A percentile compares a stretch with the other conserved stretches of the same genome.
phyloP scores from a whole-genome alignment of 1,284 basidiomycete genomes.

The Sporisorium exsertum region DNA sequence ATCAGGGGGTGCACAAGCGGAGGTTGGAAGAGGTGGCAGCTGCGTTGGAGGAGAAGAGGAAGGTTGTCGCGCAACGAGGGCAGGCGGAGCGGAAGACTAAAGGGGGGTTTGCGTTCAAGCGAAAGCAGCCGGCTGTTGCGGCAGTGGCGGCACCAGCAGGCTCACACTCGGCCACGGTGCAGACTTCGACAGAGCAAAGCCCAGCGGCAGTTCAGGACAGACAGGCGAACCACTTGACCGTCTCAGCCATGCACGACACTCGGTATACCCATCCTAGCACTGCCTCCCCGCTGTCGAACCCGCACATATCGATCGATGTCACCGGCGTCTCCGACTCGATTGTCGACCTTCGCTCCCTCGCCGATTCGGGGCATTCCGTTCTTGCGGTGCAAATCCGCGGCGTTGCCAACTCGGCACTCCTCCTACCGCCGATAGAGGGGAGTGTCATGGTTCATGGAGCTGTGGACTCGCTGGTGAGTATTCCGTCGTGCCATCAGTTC shows the following conservation, averaged over 20 bases:
- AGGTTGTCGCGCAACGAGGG: neutral
- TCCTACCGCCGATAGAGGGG: conserved; percentile 27
- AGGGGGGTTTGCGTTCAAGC: conserved; percentile 31
- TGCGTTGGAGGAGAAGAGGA: conserved; percentile 15
- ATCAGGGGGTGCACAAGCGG: conserved; percentile 34
- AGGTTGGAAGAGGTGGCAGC: conserved; percentile 17
- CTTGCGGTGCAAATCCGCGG: conserved; percentile 36
- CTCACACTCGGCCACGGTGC: neutral
- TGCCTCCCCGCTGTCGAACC: neutral
- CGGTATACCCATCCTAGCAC: neutral
- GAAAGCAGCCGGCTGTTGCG: conserved; percentile 10
- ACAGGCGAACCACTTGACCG: conserved; percentile 12
- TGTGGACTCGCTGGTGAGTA: conserved; percentile 3
- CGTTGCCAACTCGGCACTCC: conserved; percentile 23
- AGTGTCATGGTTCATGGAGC: conserved; percentile 46
- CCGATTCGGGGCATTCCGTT: conserved; percentile 1
- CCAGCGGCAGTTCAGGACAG: neutral
- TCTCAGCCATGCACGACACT: conserved; percentile 8
- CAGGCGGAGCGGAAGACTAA: conserved; percentile 2
- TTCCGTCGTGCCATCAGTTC: conserved; percentile 39
- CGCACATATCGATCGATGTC: conserved; percentile 16
- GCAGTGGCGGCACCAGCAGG: neutral
- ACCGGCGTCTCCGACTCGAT: conserved; percentile 16
- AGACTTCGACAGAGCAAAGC: neutral
- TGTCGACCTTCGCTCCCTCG: conserved; percentile 25